These are phyloP conservation scores for Dactylis glomerata DNA, from an alignment of 176 grass and related monocot genomes.

Conservation along the genomic window DNA sequence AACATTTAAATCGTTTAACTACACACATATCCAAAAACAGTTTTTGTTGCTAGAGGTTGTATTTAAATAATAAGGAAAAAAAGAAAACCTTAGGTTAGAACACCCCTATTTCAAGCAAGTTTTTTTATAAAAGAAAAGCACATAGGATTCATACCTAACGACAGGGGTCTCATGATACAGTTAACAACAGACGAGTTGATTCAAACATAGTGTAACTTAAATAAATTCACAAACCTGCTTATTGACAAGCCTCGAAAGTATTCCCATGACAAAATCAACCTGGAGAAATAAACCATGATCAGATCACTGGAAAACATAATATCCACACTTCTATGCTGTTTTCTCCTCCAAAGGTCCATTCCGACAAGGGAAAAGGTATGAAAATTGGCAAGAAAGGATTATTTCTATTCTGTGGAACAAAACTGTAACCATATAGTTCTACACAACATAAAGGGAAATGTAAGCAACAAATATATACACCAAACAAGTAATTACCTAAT, in stretches of 20 bases:
- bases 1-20: not conserved
- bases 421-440: not conserved
- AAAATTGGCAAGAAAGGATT: not conserved
- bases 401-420: not conserved
- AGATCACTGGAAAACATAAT: constrained; percentile 19
- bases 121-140: constrained; percentile 13
- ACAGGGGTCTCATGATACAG: not conserved
- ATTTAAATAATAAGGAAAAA: not conserved
- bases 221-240: constrained; percentile 63
- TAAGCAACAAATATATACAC: not conserved
- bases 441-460: constrained; percentile 4
- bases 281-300: constrained; percentile 46
- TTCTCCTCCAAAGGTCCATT: constrained; percentile 16
- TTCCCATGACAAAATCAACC: constrained; percentile 99
- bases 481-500: not conserved
- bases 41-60: not conserved
- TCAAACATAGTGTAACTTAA: constrained; percentile 6
- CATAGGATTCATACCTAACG: not conserved
- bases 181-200: constrained; percentile 1
- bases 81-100: not conserved
- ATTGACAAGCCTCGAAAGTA: constrained; percentile 84
- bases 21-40: not conserved
- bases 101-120: not conserved
- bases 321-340: not conserved
- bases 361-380: not conserved